Evolutionary conservation across 768 basidiomycete genomes (phyloP), one percentile per base, ranked within the genome.

Genomic region (Xerocomus spinulosus): DNA sequence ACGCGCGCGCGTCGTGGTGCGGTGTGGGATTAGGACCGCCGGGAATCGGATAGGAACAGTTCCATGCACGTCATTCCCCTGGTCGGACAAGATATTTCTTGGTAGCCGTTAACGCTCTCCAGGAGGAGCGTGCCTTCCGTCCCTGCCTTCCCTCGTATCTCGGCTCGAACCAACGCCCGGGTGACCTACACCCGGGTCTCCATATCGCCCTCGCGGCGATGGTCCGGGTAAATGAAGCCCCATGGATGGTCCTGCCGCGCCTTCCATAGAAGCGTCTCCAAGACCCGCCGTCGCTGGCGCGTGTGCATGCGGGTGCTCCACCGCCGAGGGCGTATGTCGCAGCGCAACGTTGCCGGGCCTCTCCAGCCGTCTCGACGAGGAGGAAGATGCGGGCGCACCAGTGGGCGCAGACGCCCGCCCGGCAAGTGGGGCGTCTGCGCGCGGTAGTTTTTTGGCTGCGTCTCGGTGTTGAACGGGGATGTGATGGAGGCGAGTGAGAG

Each of bases 321-420:
- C 51, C 38, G 68, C 57, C 36, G 66, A 45, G 2, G 59, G 42
- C 42, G 60, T 32, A 58, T 64, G 56, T 60, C 72, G 66, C 73
- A 76, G 63, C 67, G 73, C 55, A 72, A 58, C 36, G 41, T 51
- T 67, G 55, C 66, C 68, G 58, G 65, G 67, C 52, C 65, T 54
- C 58, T 67, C 65, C 56, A 54, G 53, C 17, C 68, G 53, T 50
- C 66, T 60, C 24, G 66, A 56, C 5, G 53, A 51, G 36, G 59
- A 55, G 29, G 47, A 26, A 18, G 47, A 35, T 10, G 46, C 12
- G 17, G 44, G 17, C 1, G 36, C 14, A 62, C 68, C n/a, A n/a
- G n/a, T 73, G 55, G 76, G 81, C 83, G 84, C 84, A 85, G 84
- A 83, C 82, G 78, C 77, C 70, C 80, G 81, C 84, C 83, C 83